Evolutionary conservation across 495 filamentous ascomycete genomes (phyloP).

Genomic region (Hypoxylon rickii): DNA sequence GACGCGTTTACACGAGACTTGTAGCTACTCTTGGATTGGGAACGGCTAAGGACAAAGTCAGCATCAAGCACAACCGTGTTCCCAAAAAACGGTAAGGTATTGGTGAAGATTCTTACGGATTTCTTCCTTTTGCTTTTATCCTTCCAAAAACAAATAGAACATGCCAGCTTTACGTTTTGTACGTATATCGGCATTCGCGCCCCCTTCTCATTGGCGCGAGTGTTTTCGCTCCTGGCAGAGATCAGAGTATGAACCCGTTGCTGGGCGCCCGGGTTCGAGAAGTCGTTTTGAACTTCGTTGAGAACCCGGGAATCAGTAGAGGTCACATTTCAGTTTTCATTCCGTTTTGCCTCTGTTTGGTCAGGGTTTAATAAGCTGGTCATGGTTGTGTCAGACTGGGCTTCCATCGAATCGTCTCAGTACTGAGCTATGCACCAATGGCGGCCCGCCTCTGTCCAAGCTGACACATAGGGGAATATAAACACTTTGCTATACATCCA

Average conservation of each 20-base stretch:
- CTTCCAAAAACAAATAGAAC: no score
- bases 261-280: slow-evolving; percentile 55
- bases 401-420: slow-evolving; percentile 15
- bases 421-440: slow-evolving; percentile 7
- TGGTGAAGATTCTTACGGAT: background rate
- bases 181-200: slow-evolving; percentile 46
- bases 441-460: background rate
- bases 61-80: no score
- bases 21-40: no score
- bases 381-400: slow-evolving; percentile 22
- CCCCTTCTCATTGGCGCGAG: slow-evolving; percentile 41
- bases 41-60: no score
- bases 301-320: slow-evolving; percentile 56
- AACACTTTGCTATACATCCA: slow-evolving; percentile 12
- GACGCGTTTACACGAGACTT: background rate
- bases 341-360: slow-evolving; percentile 22
- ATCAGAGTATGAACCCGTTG: slow-evolving; percentile 47
- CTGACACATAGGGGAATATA: slow-evolving; percentile 17
- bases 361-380: background rate
- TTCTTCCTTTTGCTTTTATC: background rate
- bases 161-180: slow-evolving; percentile 40
- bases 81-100: slow-evolving; percentile 4
- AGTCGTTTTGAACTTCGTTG: slow-evolving; percentile 50
- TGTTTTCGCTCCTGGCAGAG: slow-evolving; percentile 51
- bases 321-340: slow-evolving; percentile 46